phyloP scores from a whole-genome alignment of 345 rosid species.

The Ailanthus altissimus region DNA sequence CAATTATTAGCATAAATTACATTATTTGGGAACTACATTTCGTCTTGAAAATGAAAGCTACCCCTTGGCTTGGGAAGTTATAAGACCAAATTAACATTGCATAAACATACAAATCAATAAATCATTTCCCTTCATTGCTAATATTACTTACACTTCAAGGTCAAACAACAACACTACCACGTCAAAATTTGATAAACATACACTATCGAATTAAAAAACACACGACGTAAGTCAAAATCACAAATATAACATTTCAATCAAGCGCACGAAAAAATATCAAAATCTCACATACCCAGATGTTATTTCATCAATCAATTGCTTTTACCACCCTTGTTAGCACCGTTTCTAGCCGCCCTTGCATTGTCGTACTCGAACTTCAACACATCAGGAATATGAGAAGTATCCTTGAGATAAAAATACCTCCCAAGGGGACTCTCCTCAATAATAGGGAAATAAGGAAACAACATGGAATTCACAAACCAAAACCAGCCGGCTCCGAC shows the following conservation, averaged over 20 bases:
- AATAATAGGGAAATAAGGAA: conserved; percentile 59
- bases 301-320: conserved; percentile 40
- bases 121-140: not conserved
- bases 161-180: not conserved
- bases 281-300: conserved; percentile 31
- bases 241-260: not conserved
- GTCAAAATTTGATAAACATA: not conserved
- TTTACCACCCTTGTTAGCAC: conserved; percentile 37
- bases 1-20: not conserved
- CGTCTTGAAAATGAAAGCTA: not conserved
- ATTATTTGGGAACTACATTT: not conserved
- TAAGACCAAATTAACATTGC: not conserved
- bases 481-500: conserved; percentile 80
- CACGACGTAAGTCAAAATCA: not conserved
- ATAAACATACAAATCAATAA: not conserved
- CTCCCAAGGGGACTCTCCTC: conserved; percentile 84
- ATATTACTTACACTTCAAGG: not conserved
- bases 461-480: conserved; percentile 61
- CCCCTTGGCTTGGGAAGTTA: not conserved
- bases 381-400: conserved; percentile 83
- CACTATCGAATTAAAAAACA: not conserved
- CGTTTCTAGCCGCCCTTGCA: conserved; percentile 77
- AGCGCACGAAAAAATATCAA: not conserved
- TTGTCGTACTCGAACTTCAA: conserved; percentile 94
- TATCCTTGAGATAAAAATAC: conserved; percentile 78